phyloP scores from a whole-genome alignment of 1,284 basidiomycete genomes.

The Ustilago loliicola region DNA sequence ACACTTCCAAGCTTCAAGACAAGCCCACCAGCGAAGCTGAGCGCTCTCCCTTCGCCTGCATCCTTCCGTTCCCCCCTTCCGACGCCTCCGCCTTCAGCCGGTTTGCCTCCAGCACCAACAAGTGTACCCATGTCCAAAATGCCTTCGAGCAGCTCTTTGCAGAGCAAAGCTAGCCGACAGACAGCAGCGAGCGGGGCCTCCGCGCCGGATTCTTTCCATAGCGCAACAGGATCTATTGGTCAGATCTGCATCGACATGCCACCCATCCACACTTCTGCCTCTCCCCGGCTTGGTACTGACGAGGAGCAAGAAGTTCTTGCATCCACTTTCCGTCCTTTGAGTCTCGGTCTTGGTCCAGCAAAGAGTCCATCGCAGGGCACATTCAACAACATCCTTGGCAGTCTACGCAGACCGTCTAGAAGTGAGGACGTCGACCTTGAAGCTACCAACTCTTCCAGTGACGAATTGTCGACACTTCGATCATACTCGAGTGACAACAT shows the following conservation, averaged over 20 bases:
- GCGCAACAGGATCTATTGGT: conserved; percentile 39
- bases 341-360: conserved; percentile 43
- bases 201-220: conserved; percentile 32
- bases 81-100: conserved; percentile 42
- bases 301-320: conserved; percentile 14
- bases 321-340: conserved; percentile 42
- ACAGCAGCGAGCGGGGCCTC: conserved; percentile 19
- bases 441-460: conserved; percentile 25
- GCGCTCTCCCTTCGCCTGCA: conserved; percentile 14
- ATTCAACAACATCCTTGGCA: conserved; percentile 38
- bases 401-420: conserved; percentile 25
- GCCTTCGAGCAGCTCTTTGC: conserved; percentile 33
- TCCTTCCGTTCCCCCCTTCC: conserved; percentile 31
- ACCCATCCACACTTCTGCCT: conserved; percentile 16
- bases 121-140: conserved; percentile 34
- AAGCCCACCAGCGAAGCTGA: conserved; percentile 19
- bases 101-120: conserved; percentile 40
- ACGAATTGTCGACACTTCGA: conserved; percentile 19
- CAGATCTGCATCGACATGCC: conserved; percentile 41
- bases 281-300: conserved; percentile 5
- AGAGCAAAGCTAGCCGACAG: conserved; percentile 39
- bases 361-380: conserved; percentile 43
- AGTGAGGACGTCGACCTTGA: conserved; percentile 35
- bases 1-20: conserved; percentile 23
- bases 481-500: conserved; percentile 44